Evolutionary conservation across 352 stramenopile species (phyloP).

Genomic region (Phytophthora pisi): DNA sequence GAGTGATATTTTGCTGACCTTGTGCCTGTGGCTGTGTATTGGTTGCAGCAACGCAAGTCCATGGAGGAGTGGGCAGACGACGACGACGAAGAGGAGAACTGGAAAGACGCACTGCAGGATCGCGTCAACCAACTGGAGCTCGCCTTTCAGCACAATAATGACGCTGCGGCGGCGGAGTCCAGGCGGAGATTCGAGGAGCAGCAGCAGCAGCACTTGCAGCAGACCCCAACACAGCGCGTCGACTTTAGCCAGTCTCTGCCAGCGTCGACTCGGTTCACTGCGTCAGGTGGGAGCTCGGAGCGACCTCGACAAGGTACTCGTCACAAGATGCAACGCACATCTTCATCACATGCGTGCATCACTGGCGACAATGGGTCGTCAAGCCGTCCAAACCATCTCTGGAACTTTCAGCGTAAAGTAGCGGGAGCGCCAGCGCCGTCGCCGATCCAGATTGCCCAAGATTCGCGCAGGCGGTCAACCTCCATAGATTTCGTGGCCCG

Average conservation of each 20-base stretch:
- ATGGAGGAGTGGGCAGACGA: constrained; percentile 83
- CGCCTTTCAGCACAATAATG: constrained; percentile 50
- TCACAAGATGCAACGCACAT: constrained; percentile 54
- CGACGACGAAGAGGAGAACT: constrained; percentile 81
- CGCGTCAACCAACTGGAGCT: constrained; percentile 80
- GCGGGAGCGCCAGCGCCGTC: background rate
- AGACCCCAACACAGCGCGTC: constrained; percentile 11
- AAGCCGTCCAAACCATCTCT: constrained; percentile 12
- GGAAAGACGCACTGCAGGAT: constrained; percentile 79
- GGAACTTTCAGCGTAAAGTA: constrained; percentile 35
- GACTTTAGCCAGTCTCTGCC: constrained; percentile 31
- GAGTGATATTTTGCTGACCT: constrained; percentile 1
- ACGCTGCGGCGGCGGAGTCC: constrained; percentile 24
- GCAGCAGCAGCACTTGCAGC: constrained; percentile 11
- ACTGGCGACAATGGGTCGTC: constrained; percentile 25
- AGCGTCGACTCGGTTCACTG: constrained; percentile 14
- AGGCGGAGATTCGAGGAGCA: constrained; percentile 19
- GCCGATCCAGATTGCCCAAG: constrained; percentile 12
- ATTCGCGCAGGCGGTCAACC: constrained; percentile 33
- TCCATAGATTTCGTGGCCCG: constrained; percentile 49
- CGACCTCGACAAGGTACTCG: constrained; percentile 25
- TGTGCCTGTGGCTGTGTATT: constrained; percentile 7
- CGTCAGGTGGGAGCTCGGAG: constrained; percentile 5
- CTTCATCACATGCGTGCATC: constrained; percentile 40
- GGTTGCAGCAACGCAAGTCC: constrained; percentile 47